Conservation (phyloP, 1,284 basidiomycete species). For the Papiliotrema fonsecae region DNA sequence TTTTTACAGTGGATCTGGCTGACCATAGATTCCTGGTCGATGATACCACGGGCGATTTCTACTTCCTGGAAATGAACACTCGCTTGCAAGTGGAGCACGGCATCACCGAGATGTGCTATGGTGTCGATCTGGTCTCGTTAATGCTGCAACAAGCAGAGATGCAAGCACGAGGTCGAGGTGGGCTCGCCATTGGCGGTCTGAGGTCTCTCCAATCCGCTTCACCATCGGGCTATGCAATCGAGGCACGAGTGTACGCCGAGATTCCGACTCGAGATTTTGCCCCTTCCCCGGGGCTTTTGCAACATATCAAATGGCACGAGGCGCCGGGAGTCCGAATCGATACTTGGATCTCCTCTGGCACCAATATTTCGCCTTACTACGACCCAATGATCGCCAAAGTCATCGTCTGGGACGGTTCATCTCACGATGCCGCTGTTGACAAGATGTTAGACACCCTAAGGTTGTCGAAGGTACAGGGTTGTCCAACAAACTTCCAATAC, state of each 20-base stretch:
- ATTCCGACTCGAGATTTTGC: slow-evolving; percentile 58
- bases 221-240: slow-evolving; percentile 53
- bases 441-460: slow-evolving; percentile 42
- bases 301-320: slow-evolving; percentile 52
- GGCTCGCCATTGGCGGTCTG: slow-evolving; percentile 41
- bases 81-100: slow-evolving; percentile 58
- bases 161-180: slow-evolving; percentile 36
- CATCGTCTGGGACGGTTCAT: slow-evolving; percentile 27
- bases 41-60: slow-evolving; percentile 50
- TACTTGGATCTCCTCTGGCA: slow-evolving; percentile 47
- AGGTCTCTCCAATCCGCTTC: slow-evolving; percentile 17
- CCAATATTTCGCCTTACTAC: slow-evolving; percentile 55
- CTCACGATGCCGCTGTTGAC: slow-evolving; percentile 21
- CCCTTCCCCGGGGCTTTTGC: slow-evolving; percentile 61
- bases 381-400: slow-evolving; percentile 54
- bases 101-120: slow-evolving; percentile 59
- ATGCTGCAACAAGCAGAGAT: slow-evolving; percentile 52
- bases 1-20: background rate
- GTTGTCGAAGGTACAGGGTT: slow-evolving; percentile 51
- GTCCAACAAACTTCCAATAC: slow-evolving; percentile 58
- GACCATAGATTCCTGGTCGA: slow-evolving; percentile 28
- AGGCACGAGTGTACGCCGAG: slow-evolving; percentile 64
- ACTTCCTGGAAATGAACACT: slow-evolving; percentile 62
- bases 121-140: slow-evolving; percentile 61
- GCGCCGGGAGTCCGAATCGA: slow-evolving; percentile 35